Conservation (phyloP, 208 protist species). For the Leishmania guyanensis region DNA sequence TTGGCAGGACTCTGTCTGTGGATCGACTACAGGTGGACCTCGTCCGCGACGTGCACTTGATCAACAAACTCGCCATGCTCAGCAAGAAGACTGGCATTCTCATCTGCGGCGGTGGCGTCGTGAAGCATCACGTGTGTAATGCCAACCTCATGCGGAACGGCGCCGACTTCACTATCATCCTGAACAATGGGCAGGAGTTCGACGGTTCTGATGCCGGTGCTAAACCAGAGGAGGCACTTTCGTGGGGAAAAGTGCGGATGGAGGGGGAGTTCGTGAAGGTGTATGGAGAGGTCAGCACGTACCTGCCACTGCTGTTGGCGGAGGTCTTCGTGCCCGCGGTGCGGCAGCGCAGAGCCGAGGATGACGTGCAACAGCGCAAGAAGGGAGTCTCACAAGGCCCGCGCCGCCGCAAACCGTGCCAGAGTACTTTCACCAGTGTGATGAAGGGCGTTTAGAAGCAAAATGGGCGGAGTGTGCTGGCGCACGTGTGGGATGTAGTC, state of each 20-base stretch:
- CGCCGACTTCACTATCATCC: conserved; percentile 97
- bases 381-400: background rate
- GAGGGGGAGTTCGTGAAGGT: conserved; percentile 97
- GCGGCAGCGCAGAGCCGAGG: conserved; percentile 21
- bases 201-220: conserved; percentile 99
- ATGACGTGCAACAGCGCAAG: background rate
- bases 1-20: background rate
- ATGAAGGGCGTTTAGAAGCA: background rate
- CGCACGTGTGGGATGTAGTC: background rate
- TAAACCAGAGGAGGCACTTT: conserved; percentile 98
- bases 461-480: background rate
- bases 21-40: conserved; percentile 70
- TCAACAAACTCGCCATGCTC: conserved; percentile 96
- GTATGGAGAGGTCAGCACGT: conserved; percentile 96
- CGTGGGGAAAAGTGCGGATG: conserved; percentile 99
- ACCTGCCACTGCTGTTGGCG: conserved; percentile 98
- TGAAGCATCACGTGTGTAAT: conserved; percentile 99
- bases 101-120: conserved; percentile 97
- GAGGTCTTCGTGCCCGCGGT: conserved; percentile 91
- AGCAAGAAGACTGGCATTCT: conserved; percentile 97
- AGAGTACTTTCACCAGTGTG: background rate
- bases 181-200: conserved; percentile 98
- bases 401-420: background rate
- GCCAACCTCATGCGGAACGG: conserved; percentile 99
- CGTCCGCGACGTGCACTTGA: conserved; percentile 94